Percentiles rank a stretch among this genome's conserved stretches.
Conservation (phyloP, 805 yeast genomes). For the Schizosaccharomyces osmophilus region DNA sequence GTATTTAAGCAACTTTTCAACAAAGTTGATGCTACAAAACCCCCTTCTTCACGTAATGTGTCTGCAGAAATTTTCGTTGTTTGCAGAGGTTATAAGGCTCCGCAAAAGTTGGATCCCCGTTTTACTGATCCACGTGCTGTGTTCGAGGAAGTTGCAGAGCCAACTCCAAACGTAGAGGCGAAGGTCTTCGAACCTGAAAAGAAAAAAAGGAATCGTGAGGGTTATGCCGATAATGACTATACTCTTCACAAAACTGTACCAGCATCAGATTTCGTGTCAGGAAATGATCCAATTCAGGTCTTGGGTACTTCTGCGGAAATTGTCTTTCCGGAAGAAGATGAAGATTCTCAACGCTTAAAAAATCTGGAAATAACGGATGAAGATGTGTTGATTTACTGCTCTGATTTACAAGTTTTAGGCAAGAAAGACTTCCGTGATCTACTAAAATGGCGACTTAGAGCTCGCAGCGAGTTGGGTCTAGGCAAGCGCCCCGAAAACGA, state of each 20-base stretch:
- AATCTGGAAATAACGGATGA: constrained; percentile 54
- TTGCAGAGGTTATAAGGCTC: constrained; percentile 88
- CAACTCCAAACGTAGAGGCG: constrained; percentile 44
- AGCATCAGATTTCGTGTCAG: constrained; percentile 54
- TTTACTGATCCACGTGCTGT: constrained; percentile 78
- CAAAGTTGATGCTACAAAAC: constrained; percentile 94
- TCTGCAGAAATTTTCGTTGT: constrained; percentile 98
- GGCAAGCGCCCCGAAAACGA: constrained; percentile 27
- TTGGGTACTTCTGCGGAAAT: constrained; percentile 53
- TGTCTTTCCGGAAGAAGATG: constrained; percentile 15
- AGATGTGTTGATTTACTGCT: constrained; percentile 61
- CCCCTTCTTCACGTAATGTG: constrained; percentile 95
- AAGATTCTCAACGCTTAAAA: constrained; percentile 43
- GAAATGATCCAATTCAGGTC: constrained; percentile 60
- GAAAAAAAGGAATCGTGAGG: constrained; percentile 73
- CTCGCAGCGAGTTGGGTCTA: constrained; percentile 52
- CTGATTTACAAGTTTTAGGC: constrained; percentile 83
- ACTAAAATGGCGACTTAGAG: constrained; percentile 69
- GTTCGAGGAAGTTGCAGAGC: constrained; percentile 62
- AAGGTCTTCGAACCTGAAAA: constrained; percentile 86
- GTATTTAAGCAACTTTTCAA: constrained; percentile 88
- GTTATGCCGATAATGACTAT: constrained; percentile 89
- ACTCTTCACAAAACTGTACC: constrained; percentile 45
- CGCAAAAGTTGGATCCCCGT: constrained; percentile 81
- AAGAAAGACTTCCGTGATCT: constrained; percentile 74